Evolutionary conservation across 768 basidiomycete species (phyloP).

Genomic region (Podaxis sp.): DNA sequence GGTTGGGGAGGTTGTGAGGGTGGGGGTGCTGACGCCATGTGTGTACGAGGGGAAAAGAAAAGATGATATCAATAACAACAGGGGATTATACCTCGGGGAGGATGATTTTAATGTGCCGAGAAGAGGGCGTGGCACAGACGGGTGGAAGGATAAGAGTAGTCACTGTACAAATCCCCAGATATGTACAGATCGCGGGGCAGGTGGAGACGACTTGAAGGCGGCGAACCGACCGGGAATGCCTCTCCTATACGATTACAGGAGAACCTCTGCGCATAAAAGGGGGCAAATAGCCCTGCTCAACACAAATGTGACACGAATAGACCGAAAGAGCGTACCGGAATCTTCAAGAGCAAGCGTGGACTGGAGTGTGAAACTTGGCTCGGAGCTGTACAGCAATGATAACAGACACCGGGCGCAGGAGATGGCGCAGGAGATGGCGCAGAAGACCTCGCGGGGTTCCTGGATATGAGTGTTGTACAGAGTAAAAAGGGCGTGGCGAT

Average conservation of each 20-base stretch:
- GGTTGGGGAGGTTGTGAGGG: constrained; percentile 25
- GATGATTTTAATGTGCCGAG: constrained; percentile 7
- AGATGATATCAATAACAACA: neutral
- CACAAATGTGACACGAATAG: neutral
- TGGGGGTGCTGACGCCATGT: constrained; percentile 30
- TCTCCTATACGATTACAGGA: neutral
- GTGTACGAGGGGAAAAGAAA: constrained; percentile 4
- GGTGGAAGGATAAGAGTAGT: neutral
- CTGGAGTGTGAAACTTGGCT: neutral
- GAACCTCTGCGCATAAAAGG: neutral
- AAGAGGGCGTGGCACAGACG: neutral
- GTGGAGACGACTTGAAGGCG: neutral
- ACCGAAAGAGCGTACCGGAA: constrained; percentile 1
- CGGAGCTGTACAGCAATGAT: neutral
- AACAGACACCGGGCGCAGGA: neutral
- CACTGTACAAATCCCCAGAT: neutral
- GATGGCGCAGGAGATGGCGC: neutral
- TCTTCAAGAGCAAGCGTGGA: neutral
- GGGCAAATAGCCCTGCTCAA: neutral
- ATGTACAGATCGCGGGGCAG: neutral
- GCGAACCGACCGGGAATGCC: neutral
- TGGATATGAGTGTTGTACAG: constrained; percentile 1
- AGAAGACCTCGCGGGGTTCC: neutral
- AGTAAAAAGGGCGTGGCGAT: neutral
- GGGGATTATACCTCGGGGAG: constrained; percentile 1